Base-by-base conservation (phyloP, 108 stramenopile species). In the Nitzschia palea region DNA sequence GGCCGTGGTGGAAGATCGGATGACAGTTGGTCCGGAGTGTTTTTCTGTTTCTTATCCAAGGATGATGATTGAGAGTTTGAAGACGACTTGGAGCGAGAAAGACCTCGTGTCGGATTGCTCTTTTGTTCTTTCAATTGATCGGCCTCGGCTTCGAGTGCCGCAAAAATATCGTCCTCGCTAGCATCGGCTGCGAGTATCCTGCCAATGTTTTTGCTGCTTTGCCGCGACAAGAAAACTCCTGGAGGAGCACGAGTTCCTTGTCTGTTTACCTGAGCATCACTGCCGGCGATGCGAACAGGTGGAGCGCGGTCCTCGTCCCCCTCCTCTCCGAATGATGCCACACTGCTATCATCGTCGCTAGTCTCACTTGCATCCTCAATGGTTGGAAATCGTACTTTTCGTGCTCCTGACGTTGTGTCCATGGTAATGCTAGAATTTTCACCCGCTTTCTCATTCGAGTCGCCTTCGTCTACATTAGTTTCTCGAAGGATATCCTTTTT, bases 161-260 rank as follows among this genome's bases (percentile, higher is more conserved):
- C 59, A 43, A 60, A 60, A 43, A 60, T 60, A 5, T 60, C 59
- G 12, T 40, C 59, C 40, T 60, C 37, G 25, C 40, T 60, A 1
- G 36, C 59, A 12, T 42, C 23, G 18, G 23, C n/a, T 25, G 15
- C 22, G 10, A 60, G 25, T 14, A 60, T 60, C 12, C 55, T 28
- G 22, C 55, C 55, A 43, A 60, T 8, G 8, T 60, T 2, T 43
- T 42, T 60, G 22, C 59, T 60, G 40, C n/a, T 34, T 20, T 56
- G 55, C 33, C 55, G 30, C 1, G 55, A 27, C 29, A 56, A 20
- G 12, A 56, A 34, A 12, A n/a, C 0, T 1, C 55, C 55, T 2
- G n/a, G 10, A 15, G 55, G 55, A 2, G 31, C 55, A 2, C 55
- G 23, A 26, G 25, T 52, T 25, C 25, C 20, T 23, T 2, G 14